Conservation (phyloP, 1,139 yeast genomes). For the Blastobotrys illinoisensis region DNA sequence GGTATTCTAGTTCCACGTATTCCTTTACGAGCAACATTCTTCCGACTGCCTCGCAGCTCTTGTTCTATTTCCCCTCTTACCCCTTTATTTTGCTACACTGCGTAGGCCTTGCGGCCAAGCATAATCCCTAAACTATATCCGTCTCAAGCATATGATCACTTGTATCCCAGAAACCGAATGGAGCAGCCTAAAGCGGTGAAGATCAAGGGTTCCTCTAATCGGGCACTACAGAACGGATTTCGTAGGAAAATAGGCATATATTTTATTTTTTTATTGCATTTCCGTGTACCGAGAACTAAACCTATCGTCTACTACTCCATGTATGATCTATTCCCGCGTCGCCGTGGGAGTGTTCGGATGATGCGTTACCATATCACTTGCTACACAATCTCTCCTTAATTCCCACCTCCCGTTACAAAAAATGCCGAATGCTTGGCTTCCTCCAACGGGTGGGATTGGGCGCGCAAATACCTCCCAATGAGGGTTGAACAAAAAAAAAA, state of each 20-base stretch:
- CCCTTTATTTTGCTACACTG: not conserved
- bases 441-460: not conserved
- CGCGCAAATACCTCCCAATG: not conserved
- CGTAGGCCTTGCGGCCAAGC: no score
- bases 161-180: not conserved
- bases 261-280: no score
- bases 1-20: not conserved
- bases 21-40: not conserved
- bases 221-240: not conserved
- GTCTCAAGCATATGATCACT: not conserved
- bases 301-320: no score
- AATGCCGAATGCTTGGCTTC: not conserved
- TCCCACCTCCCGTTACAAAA: not conserved
- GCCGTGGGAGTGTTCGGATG: no score
- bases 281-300: no score
- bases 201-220: not conserved
- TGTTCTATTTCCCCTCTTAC: not conserved
- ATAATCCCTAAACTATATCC: no score
- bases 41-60: not conserved
- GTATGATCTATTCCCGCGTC: no score
- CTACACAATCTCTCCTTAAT: not conserved
- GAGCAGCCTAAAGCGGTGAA: not conserved
- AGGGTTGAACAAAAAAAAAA: not conserved
- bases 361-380: no score
- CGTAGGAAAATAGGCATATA: not conserved